Evolutionary conservation across 1,284 basidiomycete species (phyloP).

Genomic region (Vanrija sp.): DNA sequence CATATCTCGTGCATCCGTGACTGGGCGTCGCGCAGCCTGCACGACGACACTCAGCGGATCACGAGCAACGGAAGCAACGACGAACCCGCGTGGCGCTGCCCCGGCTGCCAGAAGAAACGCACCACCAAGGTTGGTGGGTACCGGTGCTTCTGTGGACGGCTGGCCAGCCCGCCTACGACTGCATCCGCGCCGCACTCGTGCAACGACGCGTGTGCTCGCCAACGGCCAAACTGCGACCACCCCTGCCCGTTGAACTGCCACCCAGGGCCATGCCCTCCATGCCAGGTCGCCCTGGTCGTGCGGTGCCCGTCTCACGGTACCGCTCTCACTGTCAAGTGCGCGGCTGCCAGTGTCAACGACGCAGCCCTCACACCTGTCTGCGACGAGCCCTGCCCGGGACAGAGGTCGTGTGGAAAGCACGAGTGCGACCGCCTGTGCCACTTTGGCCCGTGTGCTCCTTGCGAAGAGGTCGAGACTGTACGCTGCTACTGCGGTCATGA

Average conservation of each 20-base stretch:
- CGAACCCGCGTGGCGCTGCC: constrained; percentile 66
- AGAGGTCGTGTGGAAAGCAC: constrained; percentile 66
- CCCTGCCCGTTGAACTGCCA: constrained; percentile 68
- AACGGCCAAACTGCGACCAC: constrained; percentile 58
- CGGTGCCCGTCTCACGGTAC: constrained; percentile 67
- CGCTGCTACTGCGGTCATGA: constrained; percentile 75
- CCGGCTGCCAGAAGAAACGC: constrained; percentile 76
- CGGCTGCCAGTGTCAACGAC: constrained; percentile 48
- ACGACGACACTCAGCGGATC: constrained; percentile 52
- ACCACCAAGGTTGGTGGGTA: constrained; percentile 64
- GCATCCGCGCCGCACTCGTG: constrained; percentile 79
- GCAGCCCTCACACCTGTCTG: constrained; percentile 58
- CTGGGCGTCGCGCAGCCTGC: constrained; percentile 69
- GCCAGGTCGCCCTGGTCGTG: constrained; percentile 54
- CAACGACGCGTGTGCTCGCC: constrained; percentile 67
- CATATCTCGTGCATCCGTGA: constrained; percentile 60
- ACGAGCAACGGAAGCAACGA: constrained; percentile 47
- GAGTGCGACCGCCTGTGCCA: constrained; percentile 59
- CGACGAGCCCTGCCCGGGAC: constrained; percentile 59
- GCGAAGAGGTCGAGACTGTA: constrained; percentile 56
- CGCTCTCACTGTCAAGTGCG: constrained; percentile 63
- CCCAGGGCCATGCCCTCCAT: constrained; percentile 75
- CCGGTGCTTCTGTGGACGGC: constrained; percentile 77
- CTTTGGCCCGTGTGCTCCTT: constrained; percentile 64
- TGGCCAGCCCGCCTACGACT: constrained; percentile 64